phyloP scores from a whole-genome alignment of 192 early-diverging fungal genomes.

The Rhizoclosmatium globosum region DNA sequence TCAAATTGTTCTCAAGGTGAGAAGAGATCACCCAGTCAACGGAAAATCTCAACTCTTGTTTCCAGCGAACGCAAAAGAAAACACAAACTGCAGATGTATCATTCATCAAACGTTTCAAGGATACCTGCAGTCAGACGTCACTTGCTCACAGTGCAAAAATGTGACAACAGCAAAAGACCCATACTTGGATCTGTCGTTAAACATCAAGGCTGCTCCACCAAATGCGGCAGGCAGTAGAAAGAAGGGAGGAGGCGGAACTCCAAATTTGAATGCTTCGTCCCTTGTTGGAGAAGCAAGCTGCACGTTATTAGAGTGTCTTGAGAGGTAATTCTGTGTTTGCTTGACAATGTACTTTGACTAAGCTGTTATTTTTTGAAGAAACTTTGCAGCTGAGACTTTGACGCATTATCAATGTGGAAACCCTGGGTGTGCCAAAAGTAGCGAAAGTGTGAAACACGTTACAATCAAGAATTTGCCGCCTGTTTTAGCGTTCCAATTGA shows the following conservation, averaged over 20 bases:
- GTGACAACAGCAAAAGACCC: conserved; percentile 86
- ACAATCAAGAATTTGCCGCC: conserved; percentile 86
- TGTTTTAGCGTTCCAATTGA: conserved; percentile 90
- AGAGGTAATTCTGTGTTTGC: conserved; percentile 54
- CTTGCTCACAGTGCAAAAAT: conserved; percentile 80
- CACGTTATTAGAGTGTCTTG: conserved; percentile 72
- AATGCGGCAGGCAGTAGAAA: conserved; percentile 15
- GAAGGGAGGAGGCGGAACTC: conserved; percentile 5
- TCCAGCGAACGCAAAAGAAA: conserved; percentile 29
- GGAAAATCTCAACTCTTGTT: conserved; percentile 33
- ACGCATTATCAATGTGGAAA: conserved; percentile 68
- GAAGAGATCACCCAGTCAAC: conserved; percentile 1
- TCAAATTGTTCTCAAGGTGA: conserved; percentile 46
- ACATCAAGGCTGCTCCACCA: conserved; percentile 65
- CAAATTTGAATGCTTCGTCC: neutral
- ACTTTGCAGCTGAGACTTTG: conserved; percentile 84
- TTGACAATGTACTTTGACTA: neutral
- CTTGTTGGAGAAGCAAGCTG: conserved; percentile 23
- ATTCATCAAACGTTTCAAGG: conserved; percentile 93
- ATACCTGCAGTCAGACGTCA: conserved; percentile 88
- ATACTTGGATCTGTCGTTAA: conserved; percentile 90
- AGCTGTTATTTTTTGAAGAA: conserved; percentile 45
- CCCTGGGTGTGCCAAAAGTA: conserved; percentile 35
- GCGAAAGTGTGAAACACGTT: conserved; percentile 75
- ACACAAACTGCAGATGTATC: conserved; percentile 77